Conservation (phyloP, 2,329 filamentous ascomycete genomes). For the Fusarium buharicum region DNA sequence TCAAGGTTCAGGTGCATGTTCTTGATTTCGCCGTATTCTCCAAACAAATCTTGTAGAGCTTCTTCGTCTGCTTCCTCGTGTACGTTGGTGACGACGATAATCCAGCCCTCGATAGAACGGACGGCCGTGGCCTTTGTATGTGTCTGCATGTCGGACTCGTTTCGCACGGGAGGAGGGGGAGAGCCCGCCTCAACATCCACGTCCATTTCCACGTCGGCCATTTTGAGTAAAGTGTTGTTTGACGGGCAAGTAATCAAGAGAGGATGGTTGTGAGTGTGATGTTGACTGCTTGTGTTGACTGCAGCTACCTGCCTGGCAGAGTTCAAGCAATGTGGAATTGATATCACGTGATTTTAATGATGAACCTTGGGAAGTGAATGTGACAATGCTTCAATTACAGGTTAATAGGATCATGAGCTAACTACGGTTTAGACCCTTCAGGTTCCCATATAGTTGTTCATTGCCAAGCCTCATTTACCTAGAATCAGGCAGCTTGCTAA, state of each 20-base stretch:
- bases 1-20: slow-evolving; percentile 87
- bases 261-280: background rate
- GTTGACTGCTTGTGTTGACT: slow-evolving; percentile 7
- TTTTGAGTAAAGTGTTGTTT: slow-evolving; percentile 40
- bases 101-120: slow-evolving; percentile 90
- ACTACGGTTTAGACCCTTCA: background rate
- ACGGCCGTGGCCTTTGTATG: slow-evolving; percentile 80
- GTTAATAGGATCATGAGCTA: background rate
- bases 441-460: too few species aligned
- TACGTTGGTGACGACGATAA: slow-evolving; percentile 85
- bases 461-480: slow-evolving; percentile 1
- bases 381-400: background rate
- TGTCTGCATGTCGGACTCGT: slow-evolving; percentile 75
- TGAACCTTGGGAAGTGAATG: background rate
- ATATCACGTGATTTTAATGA: slow-evolving; percentile 28
- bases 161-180: slow-evolving; percentile 55
- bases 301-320: slow-evolving; percentile 6
- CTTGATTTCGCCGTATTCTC: slow-evolving; percentile 87
- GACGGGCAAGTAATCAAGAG: background rate
- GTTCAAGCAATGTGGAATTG: slow-evolving; percentile 13
- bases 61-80: slow-evolving; percentile 90
- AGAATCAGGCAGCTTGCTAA: background rate
- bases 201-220: slow-evolving; percentile 70
- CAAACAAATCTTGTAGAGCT: slow-evolving; percentile 82
- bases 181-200: slow-evolving; percentile 58